These are phyloP conservation scores for Nepenthes gracilis DNA, from an alignment of 148 eudicot genomes.

Conservation along the genomic window DNA sequence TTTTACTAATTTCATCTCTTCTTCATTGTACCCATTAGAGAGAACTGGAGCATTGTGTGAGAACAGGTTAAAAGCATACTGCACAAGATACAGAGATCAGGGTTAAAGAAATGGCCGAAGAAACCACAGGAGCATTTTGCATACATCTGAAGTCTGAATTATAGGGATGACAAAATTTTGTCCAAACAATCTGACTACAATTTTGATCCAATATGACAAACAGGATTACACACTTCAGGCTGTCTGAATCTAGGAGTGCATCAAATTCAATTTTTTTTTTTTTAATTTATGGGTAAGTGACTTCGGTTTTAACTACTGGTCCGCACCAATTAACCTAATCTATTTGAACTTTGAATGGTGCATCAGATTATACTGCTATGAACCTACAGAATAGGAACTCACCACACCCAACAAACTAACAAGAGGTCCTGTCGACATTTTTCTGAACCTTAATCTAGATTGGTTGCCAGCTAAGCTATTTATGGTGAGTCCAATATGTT, in stretches of 20 bases:
- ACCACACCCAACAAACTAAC: too few relatives aligned
- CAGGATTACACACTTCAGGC: background rate
- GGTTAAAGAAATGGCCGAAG: background rate
- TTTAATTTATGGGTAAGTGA: too few relatives aligned
- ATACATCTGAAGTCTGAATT: background rate
- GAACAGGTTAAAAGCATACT: conserved; percentile 98
- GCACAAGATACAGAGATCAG: conserved; percentile 17
- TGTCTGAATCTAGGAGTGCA: background rate
- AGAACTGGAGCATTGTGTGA: conserved; percentile 94
- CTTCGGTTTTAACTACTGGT: too few relatives aligned
- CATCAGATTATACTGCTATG: too few relatives aligned
- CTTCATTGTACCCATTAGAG: conserved; percentile 94
- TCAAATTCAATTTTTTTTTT: background rate
- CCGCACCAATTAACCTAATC: too few relatives aligned
- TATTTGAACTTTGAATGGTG: too few relatives aligned
- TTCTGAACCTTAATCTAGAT: too few relatives aligned
- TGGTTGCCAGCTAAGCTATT: too few relatives aligned
- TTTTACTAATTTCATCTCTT: conserved; percentile 95
- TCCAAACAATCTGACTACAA: background rate
- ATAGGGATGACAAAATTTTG: background rate
- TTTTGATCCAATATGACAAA: too few relatives aligned
- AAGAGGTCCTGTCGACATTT: too few relatives aligned
- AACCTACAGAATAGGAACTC: too few relatives aligned
- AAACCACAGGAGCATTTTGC: conserved; percentile 1
- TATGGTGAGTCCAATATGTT: too few relatives aligned